Base-by-base conservation (phyloP, 1,284 basidiomycete species). In the Boletus semigastroideus region DNA sequence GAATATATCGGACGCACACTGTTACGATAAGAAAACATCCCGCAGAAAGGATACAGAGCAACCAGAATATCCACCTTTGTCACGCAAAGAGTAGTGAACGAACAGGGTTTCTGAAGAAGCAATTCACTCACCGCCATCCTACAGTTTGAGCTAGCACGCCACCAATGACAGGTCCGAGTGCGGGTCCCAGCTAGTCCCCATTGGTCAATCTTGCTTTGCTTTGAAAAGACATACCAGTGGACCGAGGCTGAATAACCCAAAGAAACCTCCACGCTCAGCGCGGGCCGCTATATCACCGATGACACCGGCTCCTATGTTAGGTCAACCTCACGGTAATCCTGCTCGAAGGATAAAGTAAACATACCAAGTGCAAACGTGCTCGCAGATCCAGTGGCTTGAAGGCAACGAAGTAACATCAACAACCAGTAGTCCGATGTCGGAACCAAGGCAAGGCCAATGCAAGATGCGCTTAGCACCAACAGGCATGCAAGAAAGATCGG, bases 1-100 rank as follows among this genome's bases (percentile, higher is more conserved):
- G 22, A 22, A 22, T 22, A 22, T 22, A 22, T 22, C 22, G 25
- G 41, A 74, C 82, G 46, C 58, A 86, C 84, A 82, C 59, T 9
- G 83, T 59, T 56, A 89, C 75, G 31, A 76, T 64, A 7, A 86
- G 37, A 28, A 82, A 71, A 59, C 83, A 84, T 5, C 72, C 56
- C 1, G 74, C 79, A 8, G 84, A 75, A 0, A 79, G 63, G 5
- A 90, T 90, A 49, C 78, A 79, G 9, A 92, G 68, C 61, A 92
- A 87, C 87, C 87, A 92, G 64, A 92, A 92, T 22, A 92, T 87
- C 3, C 86, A 75, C 60, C 88, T 67, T 25, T 31, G 16, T 31
- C 20, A 2, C 33, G 84, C 43, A 20, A 45, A 51, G 19, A 9
- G 16, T 12, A 30, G 14, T 53, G n/a, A 51, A 38, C 9, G 60